These are phyloP conservation scores for Paramecium tetraurelia DNA, from an alignment of 73 alveolate species.

Conservation along the genomic window DNA sequence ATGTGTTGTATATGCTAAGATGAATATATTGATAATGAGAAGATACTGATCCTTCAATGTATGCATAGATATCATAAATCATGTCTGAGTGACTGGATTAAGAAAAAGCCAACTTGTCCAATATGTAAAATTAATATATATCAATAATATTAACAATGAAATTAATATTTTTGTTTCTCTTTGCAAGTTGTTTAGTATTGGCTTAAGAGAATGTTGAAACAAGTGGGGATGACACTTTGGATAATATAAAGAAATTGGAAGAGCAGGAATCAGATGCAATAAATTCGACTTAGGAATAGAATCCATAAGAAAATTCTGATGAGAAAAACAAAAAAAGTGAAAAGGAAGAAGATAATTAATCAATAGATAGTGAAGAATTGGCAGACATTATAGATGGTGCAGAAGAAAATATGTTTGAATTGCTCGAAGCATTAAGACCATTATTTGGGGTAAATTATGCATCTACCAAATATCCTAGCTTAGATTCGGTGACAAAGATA, in stretches of 20 bases:
- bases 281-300: not conserved
- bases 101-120: conserved; percentile 44
- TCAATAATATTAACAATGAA: conserved; percentile 23
- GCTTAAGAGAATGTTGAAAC: not conserved
- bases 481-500: not conserved
- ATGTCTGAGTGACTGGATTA: conserved; percentile 6
- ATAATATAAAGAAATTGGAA: not conserved
- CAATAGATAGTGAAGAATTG: not conserved
- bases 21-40: conserved; percentile 7
- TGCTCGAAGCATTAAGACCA: conserved; percentile 18
- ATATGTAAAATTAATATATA: conserved; percentile 51
- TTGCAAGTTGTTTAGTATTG: not conserved
- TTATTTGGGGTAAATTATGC: conserved; percentile 18
- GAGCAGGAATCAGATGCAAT: not conserved
- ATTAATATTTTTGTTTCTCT: not conserved
- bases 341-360: not conserved
- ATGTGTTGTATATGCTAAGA: conserved; percentile 4
- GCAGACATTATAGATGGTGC: not conserved
- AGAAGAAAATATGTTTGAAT: not conserved
- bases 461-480: not conserved
- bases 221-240: not conserved
- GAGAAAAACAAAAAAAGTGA: not conserved
- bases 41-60: not conserved
- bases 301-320: not conserved
- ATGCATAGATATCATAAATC: conserved; percentile 28